A percentile compares a stretch with the other conserved stretches of the same genome.
phyloP scores from a whole-genome alignment of 306 rosid species.

The Cicer yamashitae region DNA sequence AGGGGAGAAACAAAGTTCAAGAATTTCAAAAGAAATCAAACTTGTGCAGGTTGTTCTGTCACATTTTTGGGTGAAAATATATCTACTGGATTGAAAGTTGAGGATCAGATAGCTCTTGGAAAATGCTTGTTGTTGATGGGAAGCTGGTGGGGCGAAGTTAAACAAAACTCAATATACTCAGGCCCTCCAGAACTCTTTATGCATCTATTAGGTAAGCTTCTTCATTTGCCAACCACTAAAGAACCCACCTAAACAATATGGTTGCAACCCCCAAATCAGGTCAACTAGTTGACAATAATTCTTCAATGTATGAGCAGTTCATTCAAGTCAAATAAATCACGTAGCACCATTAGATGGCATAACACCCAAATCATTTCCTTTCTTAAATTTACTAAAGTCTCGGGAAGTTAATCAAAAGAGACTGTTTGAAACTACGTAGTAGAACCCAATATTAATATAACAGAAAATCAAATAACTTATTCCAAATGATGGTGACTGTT shows the following conservation, averaged over 20 bases:
- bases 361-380: background rate
- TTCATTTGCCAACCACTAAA: background rate
- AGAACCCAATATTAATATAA: constrained; percentile 11
- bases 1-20: constrained; percentile 83
- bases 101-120: too few relatives aligned
- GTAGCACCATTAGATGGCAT: constrained; percentile 9
- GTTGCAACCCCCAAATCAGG: constrained; percentile 6
- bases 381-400: constrained; percentile 8
- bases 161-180: constrained; percentile 1
- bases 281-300: constrained; percentile 2
- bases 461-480: background rate
- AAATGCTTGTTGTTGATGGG: too few relatives aligned
- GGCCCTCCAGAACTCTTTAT: background rate
- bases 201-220: background rate
- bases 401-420: constrained; percentile 18
- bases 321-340: background rate
- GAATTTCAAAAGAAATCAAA: constrained; percentile 72
- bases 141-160: background rate
- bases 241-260: background rate
- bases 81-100: too few relatives aligned
- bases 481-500: too few relatives aligned
- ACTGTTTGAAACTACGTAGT: background rate
- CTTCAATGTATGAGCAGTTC: background rate
- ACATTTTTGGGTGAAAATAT: constrained; percentile 82
- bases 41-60: constrained; percentile 75